Percentiles rank a stretch among this genome's conserved stretches.
phyloP scores from a whole-genome alignment of 192 early-diverging fungal genomes.

The Backusella westeae region DNA sequence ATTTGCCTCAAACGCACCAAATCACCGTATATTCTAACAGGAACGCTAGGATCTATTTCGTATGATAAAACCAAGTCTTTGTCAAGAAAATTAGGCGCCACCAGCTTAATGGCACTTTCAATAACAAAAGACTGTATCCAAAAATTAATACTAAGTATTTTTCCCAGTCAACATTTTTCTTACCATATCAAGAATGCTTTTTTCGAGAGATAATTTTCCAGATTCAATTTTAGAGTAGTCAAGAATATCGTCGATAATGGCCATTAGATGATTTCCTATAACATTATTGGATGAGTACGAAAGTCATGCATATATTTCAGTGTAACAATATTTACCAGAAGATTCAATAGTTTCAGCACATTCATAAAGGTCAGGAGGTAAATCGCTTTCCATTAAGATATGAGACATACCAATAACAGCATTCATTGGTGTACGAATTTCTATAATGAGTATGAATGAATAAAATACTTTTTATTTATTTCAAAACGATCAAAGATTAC shows the following conservation, averaged over 20 bases:
- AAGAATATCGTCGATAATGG: constrained; percentile 74
- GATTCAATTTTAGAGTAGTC: constrained; percentile 82
- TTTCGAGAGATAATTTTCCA: constrained; percentile 61
- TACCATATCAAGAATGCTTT: constrained; percentile 16
- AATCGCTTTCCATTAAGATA: constrained; percentile 65
- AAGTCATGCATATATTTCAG: not conserved
- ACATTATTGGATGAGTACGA: not conserved
- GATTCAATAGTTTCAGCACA: constrained; percentile 46
- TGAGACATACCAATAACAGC: constrained; percentile 71
- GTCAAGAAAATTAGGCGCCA: constrained; percentile 56
- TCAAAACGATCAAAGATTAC: not conserved
- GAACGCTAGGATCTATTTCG: constrained; percentile 19
- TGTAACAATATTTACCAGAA: constrained; percentile 8
- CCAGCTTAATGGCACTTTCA: constrained; percentile 61
- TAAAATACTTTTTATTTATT: not conserved
- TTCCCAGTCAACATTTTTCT: not conserved
- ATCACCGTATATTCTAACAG: constrained; percentile 46
- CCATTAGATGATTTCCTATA: constrained; percentile 45
- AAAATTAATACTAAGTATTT: not conserved
- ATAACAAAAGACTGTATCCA: constrained; percentile 38
- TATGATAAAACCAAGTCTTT: constrained; percentile 52
- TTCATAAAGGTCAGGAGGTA: constrained; percentile 69
- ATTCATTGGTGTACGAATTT: constrained; percentile 77
- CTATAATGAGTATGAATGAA: not conserved
- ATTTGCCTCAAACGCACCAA: constrained; percentile 51